Evolutionary conservation across 805 yeast species (phyloP), one percentile per base, ranked within the genome.

Genomic region (Metschnikowia santaceciliae): DNA sequence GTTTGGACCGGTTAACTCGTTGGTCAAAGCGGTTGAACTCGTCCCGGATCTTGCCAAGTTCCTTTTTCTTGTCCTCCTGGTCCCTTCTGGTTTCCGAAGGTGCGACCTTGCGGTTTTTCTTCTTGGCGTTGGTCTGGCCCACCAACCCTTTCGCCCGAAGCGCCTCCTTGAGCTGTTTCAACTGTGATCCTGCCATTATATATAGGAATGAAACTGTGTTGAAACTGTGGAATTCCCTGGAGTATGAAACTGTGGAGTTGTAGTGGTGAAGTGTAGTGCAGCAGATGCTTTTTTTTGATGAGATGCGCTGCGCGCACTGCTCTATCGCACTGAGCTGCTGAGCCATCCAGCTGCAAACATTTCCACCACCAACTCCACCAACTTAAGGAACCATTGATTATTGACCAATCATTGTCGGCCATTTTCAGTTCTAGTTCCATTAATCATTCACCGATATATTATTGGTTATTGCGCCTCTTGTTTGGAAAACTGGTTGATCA

Each of bases 21-120:
- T 82, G 76, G 61, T 91, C 98, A 68, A 94, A 94, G 15, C 95
- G 94, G 68, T 89, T 92, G 75, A 91, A 90, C 60, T 91, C 86
- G 47, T 81, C 83, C 61, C 98, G 79, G 54, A 92, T 88, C 47
- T 77, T 76, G 7, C 70, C 65, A 15, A 74, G 49, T 14, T 89
- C 72, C 10, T 79, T 74, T 41, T 75, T 68, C 32, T 47, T 50
- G 42, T 79, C 80, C 54, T 78, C 82, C 61, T 87, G 92, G 58
- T 86, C 86, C 60, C 87, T 76, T 61, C 88, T 80, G 46, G 84
- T 78, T 57, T 85, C 89, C 37, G 81, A 76, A 30, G 90, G 83
- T 26, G 74, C 67, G 26, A 64, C 36, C 74, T 77, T 81, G 58
- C 72, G 72, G 54, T 72, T 76, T 60, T 80, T 82, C 60, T 78